These are phyloP conservation scores for Tetrahymena malaccensis DNA, from an alignment of 73 alveolate species.

Conservation along the genomic window DNA sequence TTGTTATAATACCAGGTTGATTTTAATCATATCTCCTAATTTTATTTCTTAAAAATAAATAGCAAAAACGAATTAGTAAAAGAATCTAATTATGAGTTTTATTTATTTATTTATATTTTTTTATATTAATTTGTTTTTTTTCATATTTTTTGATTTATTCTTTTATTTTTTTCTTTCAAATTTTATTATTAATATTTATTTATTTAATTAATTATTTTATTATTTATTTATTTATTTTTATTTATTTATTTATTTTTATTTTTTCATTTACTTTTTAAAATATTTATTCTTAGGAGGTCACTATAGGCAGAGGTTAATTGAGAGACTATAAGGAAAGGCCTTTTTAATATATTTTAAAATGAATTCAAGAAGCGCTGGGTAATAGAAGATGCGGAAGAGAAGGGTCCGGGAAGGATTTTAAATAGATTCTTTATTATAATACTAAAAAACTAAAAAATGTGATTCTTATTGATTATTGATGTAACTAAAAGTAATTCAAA, in stretches of 20 bases:
- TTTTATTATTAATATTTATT: no score
- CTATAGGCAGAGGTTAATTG: neutral
- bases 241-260: neutral
- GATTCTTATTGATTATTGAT: neutral
- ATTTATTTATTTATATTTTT: no score
- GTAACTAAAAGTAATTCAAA: neutral
- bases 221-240: neutral
- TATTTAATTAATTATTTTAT: neutral
- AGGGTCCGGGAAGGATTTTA: neutral
- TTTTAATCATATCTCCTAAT: no score
- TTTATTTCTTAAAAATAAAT: no score
- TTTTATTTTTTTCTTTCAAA: no score
- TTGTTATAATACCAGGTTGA: no score
- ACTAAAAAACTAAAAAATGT: neutral
- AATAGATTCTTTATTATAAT: neutral
- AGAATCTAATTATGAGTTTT: no score
- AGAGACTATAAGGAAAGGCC: neutral
- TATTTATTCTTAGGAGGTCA: neutral
- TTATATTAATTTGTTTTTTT: no score
- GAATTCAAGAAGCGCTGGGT: neutral
- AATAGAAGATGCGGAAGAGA: neutral
- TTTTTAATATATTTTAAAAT: neutral
- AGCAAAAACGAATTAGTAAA: no score
- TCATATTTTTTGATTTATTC: no score
- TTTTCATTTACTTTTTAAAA: neutral